phyloP scores from a whole-genome alignment of 768 basidiomycete genomes.

The Tricholoma terreum region DNA sequence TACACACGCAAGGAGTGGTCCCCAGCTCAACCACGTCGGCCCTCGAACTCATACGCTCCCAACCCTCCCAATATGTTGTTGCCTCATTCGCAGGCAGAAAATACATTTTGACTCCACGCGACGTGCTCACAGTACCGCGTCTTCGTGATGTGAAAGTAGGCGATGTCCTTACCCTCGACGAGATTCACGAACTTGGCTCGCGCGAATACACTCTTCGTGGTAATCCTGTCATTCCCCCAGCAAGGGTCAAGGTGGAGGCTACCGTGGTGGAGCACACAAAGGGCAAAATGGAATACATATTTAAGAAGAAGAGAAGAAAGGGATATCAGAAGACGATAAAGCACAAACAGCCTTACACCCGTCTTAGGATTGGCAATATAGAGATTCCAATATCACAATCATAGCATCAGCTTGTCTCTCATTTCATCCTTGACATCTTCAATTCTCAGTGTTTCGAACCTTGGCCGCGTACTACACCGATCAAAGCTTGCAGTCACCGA shows the following conservation, averaged over 20 bases:
- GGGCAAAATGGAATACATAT: conserved; percentile 83
- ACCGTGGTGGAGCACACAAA: conserved; percentile 99
- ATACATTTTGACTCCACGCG: conserved; percentile 87
- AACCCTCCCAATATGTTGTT: conserved; percentile 90
- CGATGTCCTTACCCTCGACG: conserved; percentile 74
- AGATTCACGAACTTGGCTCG: conserved; percentile 93
- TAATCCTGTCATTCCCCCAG: conserved; percentile 63
- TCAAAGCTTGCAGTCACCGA: too few relatives aligned
- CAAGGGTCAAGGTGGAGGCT: conserved; percentile 70
- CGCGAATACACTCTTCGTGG: conserved; percentile 91
- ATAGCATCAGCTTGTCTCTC: conserved; percentile 7
- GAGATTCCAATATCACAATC: conserved; percentile 33
- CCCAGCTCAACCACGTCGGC: conserved; percentile 53
- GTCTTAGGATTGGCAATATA: conserved; percentile 87
- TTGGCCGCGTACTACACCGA: too few relatives aligned
- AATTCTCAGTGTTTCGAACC: too few relatives aligned
- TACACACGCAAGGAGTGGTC: conserved; percentile 23
- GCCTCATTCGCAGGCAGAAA: conserved; percentile 84
- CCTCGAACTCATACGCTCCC: conserved; percentile 79
- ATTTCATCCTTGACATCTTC: not conserved
- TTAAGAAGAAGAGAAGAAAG: conserved; percentile 98
- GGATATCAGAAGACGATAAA: conserved; percentile 93
- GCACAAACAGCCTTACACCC: conserved; percentile 95
- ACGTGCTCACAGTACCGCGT: conserved; percentile 90
- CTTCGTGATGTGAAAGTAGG: conserved; percentile 85